These are phyloP conservation scores for Pseudocercospora fuligena DNA, from an alignment of 2,329 filamentous ascomycete genomes.

Conservation along the genomic window DNA sequence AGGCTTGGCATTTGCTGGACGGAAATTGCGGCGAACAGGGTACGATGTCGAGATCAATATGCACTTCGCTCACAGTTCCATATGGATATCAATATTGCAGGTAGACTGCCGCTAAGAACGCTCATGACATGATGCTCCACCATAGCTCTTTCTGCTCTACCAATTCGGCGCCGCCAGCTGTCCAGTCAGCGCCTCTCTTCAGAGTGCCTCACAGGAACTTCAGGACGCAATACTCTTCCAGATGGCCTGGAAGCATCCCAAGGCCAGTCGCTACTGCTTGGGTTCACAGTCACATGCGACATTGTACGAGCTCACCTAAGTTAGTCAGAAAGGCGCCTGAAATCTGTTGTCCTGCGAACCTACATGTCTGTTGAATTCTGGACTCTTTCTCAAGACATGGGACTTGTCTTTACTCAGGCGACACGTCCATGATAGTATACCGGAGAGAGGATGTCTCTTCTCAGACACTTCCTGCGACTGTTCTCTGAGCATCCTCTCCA, in stretches of 20 bases:
- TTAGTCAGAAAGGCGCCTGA: neutral
- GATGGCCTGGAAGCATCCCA: too few species aligned
- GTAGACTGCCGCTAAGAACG: constrained; percentile 7
- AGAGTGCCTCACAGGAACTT: too few species aligned
- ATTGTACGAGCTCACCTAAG: neutral
- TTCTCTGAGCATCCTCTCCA: neutral
- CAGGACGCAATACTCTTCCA: too few species aligned
- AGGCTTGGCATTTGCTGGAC: neutral
- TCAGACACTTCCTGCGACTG: neutral
- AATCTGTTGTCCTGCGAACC: neutral
- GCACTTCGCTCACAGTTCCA: too few species aligned
- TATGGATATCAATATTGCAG: neutral
- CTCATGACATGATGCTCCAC: constrained; percentile 8
- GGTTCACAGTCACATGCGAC: neutral
- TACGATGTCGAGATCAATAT: neutral
- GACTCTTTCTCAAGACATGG: neutral
- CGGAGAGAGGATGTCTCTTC: neutral
- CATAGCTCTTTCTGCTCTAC: neutral
- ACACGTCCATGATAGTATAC: neutral
- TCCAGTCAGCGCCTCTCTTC: neutral
- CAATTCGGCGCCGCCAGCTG: neutral
- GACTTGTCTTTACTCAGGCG: constrained; percentile 1
- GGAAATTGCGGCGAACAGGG: constrained; percentile 5
- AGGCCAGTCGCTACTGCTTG: neutral
- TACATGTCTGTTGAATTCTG: constrained; percentile 2